Base-by-base conservation (phyloP, 2,329 filamentous ascomycete species). In the Dothiorella sarmentorum region DNA sequence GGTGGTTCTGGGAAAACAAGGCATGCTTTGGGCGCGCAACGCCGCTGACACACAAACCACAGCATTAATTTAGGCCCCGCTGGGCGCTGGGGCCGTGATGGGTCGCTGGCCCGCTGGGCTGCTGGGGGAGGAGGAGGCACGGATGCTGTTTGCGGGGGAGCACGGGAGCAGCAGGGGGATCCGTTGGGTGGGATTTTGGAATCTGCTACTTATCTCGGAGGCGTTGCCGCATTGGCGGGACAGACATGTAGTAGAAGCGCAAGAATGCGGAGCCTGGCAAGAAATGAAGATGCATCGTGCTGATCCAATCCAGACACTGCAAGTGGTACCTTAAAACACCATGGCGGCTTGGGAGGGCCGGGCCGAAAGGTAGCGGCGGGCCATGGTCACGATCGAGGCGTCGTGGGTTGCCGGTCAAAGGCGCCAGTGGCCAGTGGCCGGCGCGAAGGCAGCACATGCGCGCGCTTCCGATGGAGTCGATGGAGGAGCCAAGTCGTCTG, bases 31-130 rank as follows among this genome's bases (percentile, higher is more conserved):
- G 45, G 27, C 29, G 33, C 47, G 22, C 35, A 22, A 53, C 40
- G 52, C 37, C 52, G 55, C 55, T 57, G 55, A 57, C 55, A 57
- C 56, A 47, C 56, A 52, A 26, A 52, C 35, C 33, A 40, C 45
- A 58, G 56, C 56, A 58, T 47, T 58, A 47, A 58, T 40, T 56
- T 17, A 29, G 33, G 49, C 49, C 33, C 49, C 49, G 49, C 49
- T 40, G 33, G 44, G 17, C 35, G 49, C 49, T 53, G 49, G 49
- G 49, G 35, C 49, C 33, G 49, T 24, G 49, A 42, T 56, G 43
- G 42, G 42, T 24, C 43, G 31, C 29, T 37, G 42, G 55, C 40
- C 38, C 53, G 40, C 53, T 44, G 52, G 37, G 52, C 20, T 45
- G 53, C 37, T 35, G 52, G 38, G 38, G 53, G 40, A 35, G 53